phyloP scores from a whole-genome alignment of 306 rosid species.

The Vicia faba region DNA sequence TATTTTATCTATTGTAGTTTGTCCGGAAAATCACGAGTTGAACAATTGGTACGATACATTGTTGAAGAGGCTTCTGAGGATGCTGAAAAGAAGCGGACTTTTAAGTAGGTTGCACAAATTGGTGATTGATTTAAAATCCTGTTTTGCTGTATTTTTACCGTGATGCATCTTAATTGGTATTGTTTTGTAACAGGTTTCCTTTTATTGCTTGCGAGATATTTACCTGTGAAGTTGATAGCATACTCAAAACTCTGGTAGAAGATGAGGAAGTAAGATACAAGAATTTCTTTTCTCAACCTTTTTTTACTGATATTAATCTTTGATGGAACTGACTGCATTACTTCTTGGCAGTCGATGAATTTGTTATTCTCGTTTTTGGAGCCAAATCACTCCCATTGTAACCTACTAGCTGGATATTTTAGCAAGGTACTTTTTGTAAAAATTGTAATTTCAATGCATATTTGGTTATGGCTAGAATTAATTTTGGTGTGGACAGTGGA shows the following conservation, averaged over 20 bases:
- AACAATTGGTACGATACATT: conserved; percentile 72
- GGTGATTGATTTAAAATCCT: conserved; percentile 29
- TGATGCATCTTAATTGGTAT: conserved; percentile 40
- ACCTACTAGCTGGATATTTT: conserved; percentile 91
- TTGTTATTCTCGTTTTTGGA: conserved; percentile 93
- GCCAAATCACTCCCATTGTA: conserved; percentile 72
- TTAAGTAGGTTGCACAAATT: conserved; percentile 66
- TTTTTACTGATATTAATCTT: conserved; percentile 20
- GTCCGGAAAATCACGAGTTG: conserved; percentile 82
- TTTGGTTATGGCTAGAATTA: conserved; percentile 10
- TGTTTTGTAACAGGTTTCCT: conserved; percentile 76
- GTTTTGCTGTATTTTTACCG: conserved; percentile 18
- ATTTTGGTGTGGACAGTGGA: conserved; percentile 21
- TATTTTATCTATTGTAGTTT: conserved; percentile 58
- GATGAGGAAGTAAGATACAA: conserved; percentile 80
- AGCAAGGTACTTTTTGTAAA: conserved; percentile 77
- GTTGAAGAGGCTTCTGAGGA: conserved; percentile 94
- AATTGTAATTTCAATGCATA: conserved; percentile 24
- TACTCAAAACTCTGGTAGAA: conserved; percentile 89
- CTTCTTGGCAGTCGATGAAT: conserved; percentile 83
- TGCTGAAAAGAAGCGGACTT: conserved; percentile 84
- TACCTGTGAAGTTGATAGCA: conserved; percentile 94
- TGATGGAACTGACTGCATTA: conserved; percentile 43
- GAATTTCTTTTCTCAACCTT: conserved; percentile 19
- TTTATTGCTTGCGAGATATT: conserved; percentile 95